phyloP scores from a whole-genome alignment of 2,329 filamentous ascomycete genomes.

The Epichloe aotearoae region DNA sequence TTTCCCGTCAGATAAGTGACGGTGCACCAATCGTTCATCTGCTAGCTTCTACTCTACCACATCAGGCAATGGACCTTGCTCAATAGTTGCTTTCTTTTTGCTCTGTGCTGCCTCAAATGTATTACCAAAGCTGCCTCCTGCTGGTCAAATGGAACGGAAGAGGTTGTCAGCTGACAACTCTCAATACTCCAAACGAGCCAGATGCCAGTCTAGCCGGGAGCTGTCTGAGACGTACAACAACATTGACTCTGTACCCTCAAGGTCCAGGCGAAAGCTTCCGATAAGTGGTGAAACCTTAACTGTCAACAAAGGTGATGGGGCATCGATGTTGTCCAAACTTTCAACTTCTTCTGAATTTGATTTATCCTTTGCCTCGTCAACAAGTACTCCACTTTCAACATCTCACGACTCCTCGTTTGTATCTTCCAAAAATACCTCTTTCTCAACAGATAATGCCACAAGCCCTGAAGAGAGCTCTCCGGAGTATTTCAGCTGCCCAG shows the following conservation, averaged over 20 bases:
- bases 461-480: not conserved
- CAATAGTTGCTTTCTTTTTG: not conserved
- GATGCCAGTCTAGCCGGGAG: constrained; percentile 6
- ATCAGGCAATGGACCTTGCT: not conserved
- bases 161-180: not conserved
- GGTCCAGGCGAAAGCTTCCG: not conserved
- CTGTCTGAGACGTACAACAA: not conserved
- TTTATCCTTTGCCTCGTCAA: not conserved
- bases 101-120: not conserved
- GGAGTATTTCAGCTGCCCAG: constrained; percentile 11
- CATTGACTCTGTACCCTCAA: constrained; percentile 3
- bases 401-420: not conserved
- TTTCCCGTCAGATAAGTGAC: not conserved
- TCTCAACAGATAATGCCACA: not conserved
- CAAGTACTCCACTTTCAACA: not conserved
- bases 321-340: not conserved
- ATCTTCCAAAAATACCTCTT: constrained; percentile 4
- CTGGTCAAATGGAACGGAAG: constrained; percentile 5
- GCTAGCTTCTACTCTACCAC: not conserved
- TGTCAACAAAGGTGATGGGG: not conserved
- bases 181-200: constrained; percentile 1
- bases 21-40: not conserved
- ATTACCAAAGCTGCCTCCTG: not conserved
- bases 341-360: not conserved
- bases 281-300: not conserved